A percentile compares a stretch with the other conserved stretches of the same genome.
These are phyloP conservation scores for Remersonia thermophila DNA, from an alignment of 2,329 filamentous ascomycete genomes.

Conservation along the genomic window DNA sequence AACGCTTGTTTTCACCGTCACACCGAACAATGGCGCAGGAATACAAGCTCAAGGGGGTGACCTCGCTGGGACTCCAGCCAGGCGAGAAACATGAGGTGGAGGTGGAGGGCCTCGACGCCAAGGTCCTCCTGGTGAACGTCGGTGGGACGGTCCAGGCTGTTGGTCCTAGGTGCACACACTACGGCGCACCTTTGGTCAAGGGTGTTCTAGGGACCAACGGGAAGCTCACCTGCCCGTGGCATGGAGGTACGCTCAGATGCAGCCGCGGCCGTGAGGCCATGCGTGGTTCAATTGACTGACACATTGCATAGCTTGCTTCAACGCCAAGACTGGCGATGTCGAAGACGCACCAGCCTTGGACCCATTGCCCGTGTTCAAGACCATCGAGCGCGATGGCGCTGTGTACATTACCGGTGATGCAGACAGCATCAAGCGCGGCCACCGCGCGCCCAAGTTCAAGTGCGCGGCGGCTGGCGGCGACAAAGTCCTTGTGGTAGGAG, in stretches of 20 bases:
- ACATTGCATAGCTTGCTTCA: constrained; percentile 66
- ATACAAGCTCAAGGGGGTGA: constrained; percentile 64
- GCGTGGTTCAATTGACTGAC: constrained; percentile 1
- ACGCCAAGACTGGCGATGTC: constrained; percentile 75
- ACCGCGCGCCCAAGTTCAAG: constrained; percentile 61
- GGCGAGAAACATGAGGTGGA: constrained; percentile 82
- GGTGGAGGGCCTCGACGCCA: constrained; percentile 80
- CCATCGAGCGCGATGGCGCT: constrained; percentile 67
- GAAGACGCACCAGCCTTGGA: constrained; percentile 91
- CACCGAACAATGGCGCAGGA: constrained; percentile 39
- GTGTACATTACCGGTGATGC: constrained; percentile 79
- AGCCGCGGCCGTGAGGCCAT: not conserved
- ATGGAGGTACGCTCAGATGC: constrained; percentile 52
- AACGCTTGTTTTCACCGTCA: constrained; percentile 10
- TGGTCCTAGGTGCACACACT: constrained; percentile 78
- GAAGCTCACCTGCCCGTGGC: constrained; percentile 87
- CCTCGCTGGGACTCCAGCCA: constrained; percentile 60
- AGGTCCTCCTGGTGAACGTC: constrained; percentile 74
- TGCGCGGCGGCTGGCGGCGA: constrained; percentile 47
- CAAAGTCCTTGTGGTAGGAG: constrained; percentile 74
- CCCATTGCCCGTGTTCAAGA: constrained; percentile 68
- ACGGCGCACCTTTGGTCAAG: constrained; percentile 78
- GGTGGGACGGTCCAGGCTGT: constrained; percentile 66
- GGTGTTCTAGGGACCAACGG: constrained; percentile 75
- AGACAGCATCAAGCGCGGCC: constrained; percentile 61